Evolutionary conservation across 1,139 yeast species (phyloP), one percentile per base, ranked within the genome.

Genomic region (Pneumocystis jirovecii): DNA sequence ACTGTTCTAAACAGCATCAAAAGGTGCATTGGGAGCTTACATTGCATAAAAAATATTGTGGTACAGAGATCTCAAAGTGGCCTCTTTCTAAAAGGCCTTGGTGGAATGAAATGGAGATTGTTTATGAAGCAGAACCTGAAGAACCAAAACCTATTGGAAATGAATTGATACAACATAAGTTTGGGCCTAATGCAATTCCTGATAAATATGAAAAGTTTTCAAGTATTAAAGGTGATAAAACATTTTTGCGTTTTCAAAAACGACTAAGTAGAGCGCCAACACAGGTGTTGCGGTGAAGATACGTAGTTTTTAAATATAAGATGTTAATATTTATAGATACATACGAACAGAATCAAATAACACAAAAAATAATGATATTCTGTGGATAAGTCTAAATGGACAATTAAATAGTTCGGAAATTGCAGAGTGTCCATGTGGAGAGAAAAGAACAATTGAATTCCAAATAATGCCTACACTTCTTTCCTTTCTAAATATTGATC

Each of bases 211-310:
- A 66, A 63, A 65, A 65, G 65, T 66, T 65, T 61, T 63, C 64
- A 60, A 63, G 63, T 44, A 64, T 65, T 21, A 65, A 65, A 40
- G 68, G 68, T 35, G 68, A 66, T 56, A 56, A 34, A 34, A 61
- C 65, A n/a, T 66, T 66, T 44, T 65, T 64, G 50, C 65, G 65
- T 34, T 66, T 66, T 60, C 64, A 65, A 57, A 66, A 66, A 62
- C 61, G 68, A 10, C 19, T 66, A 25, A 29, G 34, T 3, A 50
- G 57, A 50, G 57, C 31, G 31, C 67, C 67, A 6, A 63, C 64
- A 61, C 67, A 65, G 42, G 62, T 65, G 19, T 50, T 65, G 63
- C 66, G 67, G 44, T 65, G 17, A 25, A 15, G 21, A n/a, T 25
- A n/a, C 10, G 10, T 6, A 50, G 15, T 12, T 25, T 50, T 50